Evolutionary conservation across 371 early-diverging fungal genomes (phyloP).

Genomic region (Rhizomucor miehei): DNA sequence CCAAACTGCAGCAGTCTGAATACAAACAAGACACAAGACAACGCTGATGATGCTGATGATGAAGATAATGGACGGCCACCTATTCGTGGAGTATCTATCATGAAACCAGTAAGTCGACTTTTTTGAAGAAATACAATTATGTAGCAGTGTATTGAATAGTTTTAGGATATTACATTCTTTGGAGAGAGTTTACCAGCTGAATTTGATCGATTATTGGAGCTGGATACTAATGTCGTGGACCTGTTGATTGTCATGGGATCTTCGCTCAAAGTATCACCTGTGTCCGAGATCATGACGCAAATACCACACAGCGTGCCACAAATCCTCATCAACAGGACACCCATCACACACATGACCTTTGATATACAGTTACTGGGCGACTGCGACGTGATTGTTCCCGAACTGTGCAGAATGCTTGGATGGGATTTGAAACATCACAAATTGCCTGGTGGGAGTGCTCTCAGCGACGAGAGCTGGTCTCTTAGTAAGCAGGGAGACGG

Average conservation of each 20-base stretch:
- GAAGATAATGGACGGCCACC: slow-evolving; percentile 25
- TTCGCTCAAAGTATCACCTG: slow-evolving; percentile 94
- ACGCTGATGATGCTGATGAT: slow-evolving; percentile 11
- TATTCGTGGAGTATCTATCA: slow-evolving; percentile 31
- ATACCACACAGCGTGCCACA: slow-evolving; percentile 86
- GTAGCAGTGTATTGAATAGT: neutral
- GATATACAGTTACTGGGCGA: slow-evolving; percentile 89
- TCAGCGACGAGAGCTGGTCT: slow-evolving; percentile 32
- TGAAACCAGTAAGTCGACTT: slow-evolving; percentile 41
- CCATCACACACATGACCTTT: slow-evolving; percentile 80
- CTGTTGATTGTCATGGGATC: slow-evolving; percentile 93
- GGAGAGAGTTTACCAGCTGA: slow-evolving; percentile 84
- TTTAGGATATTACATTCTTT: slow-evolving; percentile 91
- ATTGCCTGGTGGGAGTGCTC: slow-evolving; percentile 49
- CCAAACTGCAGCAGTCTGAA: slow-evolving; percentile 26
- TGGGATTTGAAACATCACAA: slow-evolving; percentile 71
- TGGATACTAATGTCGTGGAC: slow-evolving; percentile 77
- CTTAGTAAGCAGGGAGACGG: slow-evolving; percentile 15
- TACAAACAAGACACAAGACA: neutral
- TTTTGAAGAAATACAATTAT: neutral
- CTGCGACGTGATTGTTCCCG: slow-evolving; percentile 81
- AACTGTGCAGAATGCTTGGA: slow-evolving; percentile 67
- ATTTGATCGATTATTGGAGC: slow-evolving; percentile 69
- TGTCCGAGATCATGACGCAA: slow-evolving; percentile 83
- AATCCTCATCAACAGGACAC: slow-evolving; percentile 88